Conservation (phyloP, 768 basidiomycete genomes). For the Naematelia encephala region DNA sequence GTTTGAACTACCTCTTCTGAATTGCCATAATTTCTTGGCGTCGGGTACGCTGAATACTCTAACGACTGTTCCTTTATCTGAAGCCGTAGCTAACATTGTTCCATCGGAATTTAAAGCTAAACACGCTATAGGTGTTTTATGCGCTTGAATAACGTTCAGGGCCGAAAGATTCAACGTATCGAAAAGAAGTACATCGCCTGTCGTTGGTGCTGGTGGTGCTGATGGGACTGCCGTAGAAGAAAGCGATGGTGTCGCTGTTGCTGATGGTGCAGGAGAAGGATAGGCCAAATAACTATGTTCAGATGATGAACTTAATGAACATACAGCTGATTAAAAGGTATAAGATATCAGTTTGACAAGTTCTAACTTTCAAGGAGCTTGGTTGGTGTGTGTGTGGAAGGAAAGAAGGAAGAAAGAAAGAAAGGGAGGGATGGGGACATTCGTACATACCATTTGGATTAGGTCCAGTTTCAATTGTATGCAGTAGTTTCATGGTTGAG, state of each 20-base stretch:
- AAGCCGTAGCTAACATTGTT: conserved; percentile 85
- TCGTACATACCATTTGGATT: conserved; percentile 78
- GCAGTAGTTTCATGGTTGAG: conserved; percentile 92
- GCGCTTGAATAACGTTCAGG: conserved; percentile 93
- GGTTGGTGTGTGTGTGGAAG: too few relatives aligned
- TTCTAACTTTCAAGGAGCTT: too few relatives aligned
- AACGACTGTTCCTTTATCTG: conserved; percentile 94
- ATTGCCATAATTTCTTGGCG: conserved; percentile 92
- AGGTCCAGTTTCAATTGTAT: conserved; percentile 93
- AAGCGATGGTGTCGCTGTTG: conserved; percentile 60
- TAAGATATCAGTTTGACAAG: not conserved
- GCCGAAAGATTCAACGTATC: conserved; percentile 87
- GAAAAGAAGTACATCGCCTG: conserved; percentile 83
- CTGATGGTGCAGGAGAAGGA: conserved; percentile 86
- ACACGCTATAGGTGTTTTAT: conserved; percentile 87
- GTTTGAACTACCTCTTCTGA: conserved; percentile 82
- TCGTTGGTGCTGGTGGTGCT: conserved; percentile 50
- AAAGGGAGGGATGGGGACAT: not conserved
- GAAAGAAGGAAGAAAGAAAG: too few relatives aligned
- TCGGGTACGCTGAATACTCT: conserved; percentile 87
- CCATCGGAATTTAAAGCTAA: conserved; percentile 81
- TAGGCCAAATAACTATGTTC: conserved; percentile 94
- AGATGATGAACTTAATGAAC: conserved; percentile 87
- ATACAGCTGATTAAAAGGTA: conserved; percentile 85
- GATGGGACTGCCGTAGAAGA: conserved; percentile 51